Evolutionary conservation across 495 filamentous ascomycete species (phyloP).

Genomic region (Tuber melanosporum): DNA sequence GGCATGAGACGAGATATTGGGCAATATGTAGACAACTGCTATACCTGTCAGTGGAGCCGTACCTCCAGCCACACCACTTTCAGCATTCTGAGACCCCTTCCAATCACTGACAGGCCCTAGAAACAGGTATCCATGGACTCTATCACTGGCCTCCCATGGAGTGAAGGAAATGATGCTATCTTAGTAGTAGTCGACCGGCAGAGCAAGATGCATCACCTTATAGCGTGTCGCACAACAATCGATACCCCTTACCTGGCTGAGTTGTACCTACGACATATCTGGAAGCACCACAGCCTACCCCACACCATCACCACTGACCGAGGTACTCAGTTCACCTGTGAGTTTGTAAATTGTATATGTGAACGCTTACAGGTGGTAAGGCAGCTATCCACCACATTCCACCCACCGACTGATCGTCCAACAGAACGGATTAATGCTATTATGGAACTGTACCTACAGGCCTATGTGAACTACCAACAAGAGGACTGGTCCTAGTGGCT

Average conservation of each 20-base stretch:
- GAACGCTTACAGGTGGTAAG: not conserved
- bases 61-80: not conserved
- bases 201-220: conserved; percentile 20
- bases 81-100: conserved; percentile 28
- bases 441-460: conserved; percentile 36
- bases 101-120: conserved; percentile 23
- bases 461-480: conserved; percentile 36
- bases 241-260: conserved; percentile 6
- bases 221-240: too few species aligned
- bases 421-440: conserved; percentile 33
- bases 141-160: conserved; percentile 20
- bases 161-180: conserved; percentile 25
- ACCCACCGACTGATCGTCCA: conserved; percentile 35
- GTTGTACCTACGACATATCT: conserved; percentile 11
- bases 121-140: not conserved
- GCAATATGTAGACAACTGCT: conserved; percentile 13
- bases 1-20: conserved; percentile 11
- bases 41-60: conserved; percentile 11
- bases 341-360: conserved; percentile 4
- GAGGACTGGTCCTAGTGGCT: conserved; percentile 39
- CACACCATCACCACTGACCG: conserved; percentile 4
- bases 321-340: conserved; percentile 5
- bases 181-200: conserved; percentile 2
- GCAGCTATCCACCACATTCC: too few species aligned
- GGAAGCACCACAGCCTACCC: conserved; percentile 6